Base-by-base conservation (phyloP, 495 filamentous ascomycete genomes). In the Penicillium coffeae region DNA sequence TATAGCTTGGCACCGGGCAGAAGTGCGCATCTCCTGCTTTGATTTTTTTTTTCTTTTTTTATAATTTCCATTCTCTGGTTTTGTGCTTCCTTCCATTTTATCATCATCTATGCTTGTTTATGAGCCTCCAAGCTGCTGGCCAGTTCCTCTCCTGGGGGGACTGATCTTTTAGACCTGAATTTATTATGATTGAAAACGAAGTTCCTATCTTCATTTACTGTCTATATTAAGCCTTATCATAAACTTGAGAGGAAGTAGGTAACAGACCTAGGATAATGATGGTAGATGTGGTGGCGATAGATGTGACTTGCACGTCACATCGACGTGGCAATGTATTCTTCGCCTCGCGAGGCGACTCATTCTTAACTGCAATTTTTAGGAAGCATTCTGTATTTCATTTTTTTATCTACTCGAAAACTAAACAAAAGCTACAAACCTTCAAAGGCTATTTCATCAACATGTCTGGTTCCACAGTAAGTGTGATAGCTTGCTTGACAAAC, bases 11-110 rank as follows among this genome's bases (percentile, higher is more conserved):
- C 58, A 48, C 64, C 65, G 69, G 66, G 51, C 69, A 74, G 73
- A 74, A 74, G 71, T 74, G 70, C 73, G 71, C 71, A 74, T 69
- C 65, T 74, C 63, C 58, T 65, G 65, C 55, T 32, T 60, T 48
- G 42, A 40, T 62, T 54, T 51, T 47, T 27, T 53, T 47, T 38
- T 21, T 49, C 21, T 43, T 40, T 48, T 54, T 53, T 47, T 56
- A 50, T 52, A 41, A 53, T 38, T 63, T 63, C 38, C 43, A 14
- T 21, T 36, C 16, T 42, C 30, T 16, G 22, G 14, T 16, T 44
- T 35, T 21, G 41, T 48, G 1, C 10, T 30, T 10, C 25, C 10
- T 30, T 30, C 25, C 25, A 30, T 30, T 4, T 30, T 30, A 10
- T 30, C 5, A 5, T 30, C 25, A 30, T 30, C 10, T 30, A 5